Conservation (phyloP, 495 filamentous ascomycete genomes). For the Penicillium cinerascens region DNA sequence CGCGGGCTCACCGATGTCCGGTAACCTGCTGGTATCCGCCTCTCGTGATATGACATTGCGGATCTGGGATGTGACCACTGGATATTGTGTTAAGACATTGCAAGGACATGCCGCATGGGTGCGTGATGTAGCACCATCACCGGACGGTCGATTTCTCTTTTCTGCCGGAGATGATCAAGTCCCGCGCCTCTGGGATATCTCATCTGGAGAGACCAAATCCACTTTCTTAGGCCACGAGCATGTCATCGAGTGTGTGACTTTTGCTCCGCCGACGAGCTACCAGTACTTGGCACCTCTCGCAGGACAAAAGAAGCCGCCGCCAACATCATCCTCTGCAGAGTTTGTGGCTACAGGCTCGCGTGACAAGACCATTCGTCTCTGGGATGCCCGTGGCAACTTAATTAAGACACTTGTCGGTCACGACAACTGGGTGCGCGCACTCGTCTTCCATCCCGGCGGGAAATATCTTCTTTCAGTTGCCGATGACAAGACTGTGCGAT, state of each 20-base stretch:
- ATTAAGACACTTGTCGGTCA: constrained; percentile 88
- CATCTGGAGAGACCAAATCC: constrained; percentile 63
- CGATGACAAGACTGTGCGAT: constrained; percentile 90
- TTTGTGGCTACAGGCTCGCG: constrained; percentile 88
- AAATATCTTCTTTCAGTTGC: constrained; percentile 83
- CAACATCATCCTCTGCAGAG: constrained; percentile 70
- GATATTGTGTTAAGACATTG: constrained; percentile 60
- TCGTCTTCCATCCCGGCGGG: constrained; percentile 91
- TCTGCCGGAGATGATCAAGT: constrained; percentile 81
- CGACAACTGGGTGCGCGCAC: constrained; percentile 89
- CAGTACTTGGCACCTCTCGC: constrained; percentile 72
- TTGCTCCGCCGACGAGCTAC: constrained; percentile 81
- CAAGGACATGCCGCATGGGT: constrained; percentile 89
- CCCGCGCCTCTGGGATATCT: constrained; percentile 80
- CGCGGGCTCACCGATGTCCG: constrained; percentile 39
- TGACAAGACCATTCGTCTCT: constrained; percentile 89
- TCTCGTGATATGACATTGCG: constrained; percentile 78
- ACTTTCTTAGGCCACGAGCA: constrained; percentile 90
- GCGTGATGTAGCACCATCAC: constrained; percentile 74
- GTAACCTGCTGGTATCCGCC: constrained; percentile 78
- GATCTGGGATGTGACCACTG: constrained; percentile 91
- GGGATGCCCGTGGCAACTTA: constrained; percentile 80
- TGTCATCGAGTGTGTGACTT: constrained; percentile 79
- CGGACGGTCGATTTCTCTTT: constrained; percentile 78
- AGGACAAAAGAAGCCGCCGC: constrained; percentile 73